phyloP scores from a whole-genome alignment of 2,329 filamentous ascomycete species.

The Epichloe hybrida region DNA sequence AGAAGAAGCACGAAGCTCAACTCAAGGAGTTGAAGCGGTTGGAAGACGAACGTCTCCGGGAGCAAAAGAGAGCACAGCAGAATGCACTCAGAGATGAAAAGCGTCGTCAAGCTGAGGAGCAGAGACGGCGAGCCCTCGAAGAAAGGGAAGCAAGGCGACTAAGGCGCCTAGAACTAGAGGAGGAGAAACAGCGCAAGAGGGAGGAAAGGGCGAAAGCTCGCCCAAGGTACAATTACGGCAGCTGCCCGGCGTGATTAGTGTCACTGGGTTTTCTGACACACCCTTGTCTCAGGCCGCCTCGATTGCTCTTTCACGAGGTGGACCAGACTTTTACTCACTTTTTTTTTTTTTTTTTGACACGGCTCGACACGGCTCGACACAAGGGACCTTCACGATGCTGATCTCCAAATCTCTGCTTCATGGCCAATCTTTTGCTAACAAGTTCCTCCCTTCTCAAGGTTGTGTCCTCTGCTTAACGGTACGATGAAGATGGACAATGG shows the following conservation, averaged over 20 bases:
- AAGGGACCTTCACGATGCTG: not conserved
- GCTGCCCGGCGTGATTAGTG: conserved; percentile 9
- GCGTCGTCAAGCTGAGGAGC: conserved; percentile 7
- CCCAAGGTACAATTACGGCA: conserved; percentile 11
- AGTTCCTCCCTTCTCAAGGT: conserved; percentile 31
- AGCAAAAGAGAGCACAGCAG: conserved; percentile 6
- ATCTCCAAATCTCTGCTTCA: not conserved
- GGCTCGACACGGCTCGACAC: not conserved
- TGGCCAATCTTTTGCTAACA: conserved; percentile 8
- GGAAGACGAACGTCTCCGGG: conserved; percentile 10
- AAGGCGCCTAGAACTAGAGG: conserved; percentile 6
- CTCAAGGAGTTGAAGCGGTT: conserved; percentile 5
- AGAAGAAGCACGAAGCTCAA: conserved; percentile 3
- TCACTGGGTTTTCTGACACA: not conserved
- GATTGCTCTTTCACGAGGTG: not conserved
- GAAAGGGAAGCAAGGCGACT: conserved; percentile 5
- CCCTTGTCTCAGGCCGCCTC: not conserved
- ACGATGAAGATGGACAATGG: conserved; percentile 53
- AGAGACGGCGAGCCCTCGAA: conserved; percentile 8
- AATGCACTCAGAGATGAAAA: conserved; percentile 5
- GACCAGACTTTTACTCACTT: not conserved
- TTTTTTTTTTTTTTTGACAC: not conserved
- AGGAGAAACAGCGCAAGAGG: conserved; percentile 7
- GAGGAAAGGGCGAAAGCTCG: conserved; percentile 9
- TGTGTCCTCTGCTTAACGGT: conserved; percentile 77